Base-by-base conservation (phyloP, 768 basidiomycete genomes). In the Phaeolepiota aurea region DNA sequence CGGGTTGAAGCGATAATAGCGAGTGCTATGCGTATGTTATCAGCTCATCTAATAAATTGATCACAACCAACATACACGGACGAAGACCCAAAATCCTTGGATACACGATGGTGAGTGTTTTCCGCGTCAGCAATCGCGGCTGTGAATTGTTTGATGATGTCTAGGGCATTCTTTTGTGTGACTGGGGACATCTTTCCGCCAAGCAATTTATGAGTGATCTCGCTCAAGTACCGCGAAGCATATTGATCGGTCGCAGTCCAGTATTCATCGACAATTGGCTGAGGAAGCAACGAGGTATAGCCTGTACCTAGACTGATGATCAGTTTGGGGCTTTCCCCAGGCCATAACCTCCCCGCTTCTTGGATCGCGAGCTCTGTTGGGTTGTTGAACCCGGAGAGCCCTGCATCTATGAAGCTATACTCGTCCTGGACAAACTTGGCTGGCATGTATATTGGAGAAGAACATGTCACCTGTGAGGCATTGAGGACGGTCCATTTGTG, bases 351-450 rank as follows among this genome's bases (percentile, higher is more conserved):
- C 19, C 44, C 25, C 4, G 19, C 28, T 43, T 56, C 57, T 12
- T 36, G 35, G 3, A 20, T 20, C 2, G 50, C 43, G 7, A 55
- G 37, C 9, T 43, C 42, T 11, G 48, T 39, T 1, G 55, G 55
- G 31, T 51, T 55, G 32, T 52, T 54, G 40, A 52, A 56, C 0
- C 55, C 57, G 20, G 52, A 49, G 36, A 53, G 52, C 1, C 50
- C 53, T 0, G 55, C 40, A 34, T 56, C 57, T 3, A 46, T 47
- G 42, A 52, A 59, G 32, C 45, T 44, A 30, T 48, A 42, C 28
- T 41, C 46, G n/a, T 46, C 40, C 18, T 47, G 22, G 22, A 50
- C 11, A 5, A 38, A 34, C 9, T 48, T 14, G 4, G 55, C 48
- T 5, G 46, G 33, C 30, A 59, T 32, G 33, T 45, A 55, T 10